Conservation (phyloP, 352 stramenopile genomes). For the Pythium guiyangense region DNA sequence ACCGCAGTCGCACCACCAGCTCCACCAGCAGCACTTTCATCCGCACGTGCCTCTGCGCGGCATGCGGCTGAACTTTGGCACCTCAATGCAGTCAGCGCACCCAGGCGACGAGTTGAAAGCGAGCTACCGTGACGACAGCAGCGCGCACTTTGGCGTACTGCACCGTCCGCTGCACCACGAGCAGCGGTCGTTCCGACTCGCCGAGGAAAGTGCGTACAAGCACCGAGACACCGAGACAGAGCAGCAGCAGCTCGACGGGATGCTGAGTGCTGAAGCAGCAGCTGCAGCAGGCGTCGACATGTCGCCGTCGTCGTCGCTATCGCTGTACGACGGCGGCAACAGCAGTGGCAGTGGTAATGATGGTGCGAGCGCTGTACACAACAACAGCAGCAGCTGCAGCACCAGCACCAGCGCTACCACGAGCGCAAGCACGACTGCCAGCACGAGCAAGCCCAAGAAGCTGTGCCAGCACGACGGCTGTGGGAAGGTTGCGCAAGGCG, state of each 20-base stretch:
- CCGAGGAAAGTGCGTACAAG: neutral
- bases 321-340: neutral
- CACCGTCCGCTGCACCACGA: slow-evolving; percentile 2
- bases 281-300: neutral
- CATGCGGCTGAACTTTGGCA: slow-evolving; percentile 7
- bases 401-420: no score
- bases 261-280: neutral
- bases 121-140: slow-evolving; percentile 5
- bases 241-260: slow-evolving; percentile 6
- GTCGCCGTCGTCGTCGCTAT: slow-evolving; percentile 3
- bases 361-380: neutral
- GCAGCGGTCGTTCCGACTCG: neutral
- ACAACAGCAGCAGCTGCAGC: neutral
- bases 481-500: slow-evolving; percentile 55
- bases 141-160: slow-evolving; percentile 3
- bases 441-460: slow-evolving; percentile 3
- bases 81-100: neutral
- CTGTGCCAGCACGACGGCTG: slow-evolving; percentile 48
- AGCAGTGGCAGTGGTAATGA: neutral
- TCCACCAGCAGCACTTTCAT: neutral
- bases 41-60: neutral
- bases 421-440: neutral
- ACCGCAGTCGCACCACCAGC: neutral
- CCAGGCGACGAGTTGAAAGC: neutral
- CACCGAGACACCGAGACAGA: neutral